Conservation (phyloP, 208 protist species). For the Balamuthia mandrillaris region DNA sequence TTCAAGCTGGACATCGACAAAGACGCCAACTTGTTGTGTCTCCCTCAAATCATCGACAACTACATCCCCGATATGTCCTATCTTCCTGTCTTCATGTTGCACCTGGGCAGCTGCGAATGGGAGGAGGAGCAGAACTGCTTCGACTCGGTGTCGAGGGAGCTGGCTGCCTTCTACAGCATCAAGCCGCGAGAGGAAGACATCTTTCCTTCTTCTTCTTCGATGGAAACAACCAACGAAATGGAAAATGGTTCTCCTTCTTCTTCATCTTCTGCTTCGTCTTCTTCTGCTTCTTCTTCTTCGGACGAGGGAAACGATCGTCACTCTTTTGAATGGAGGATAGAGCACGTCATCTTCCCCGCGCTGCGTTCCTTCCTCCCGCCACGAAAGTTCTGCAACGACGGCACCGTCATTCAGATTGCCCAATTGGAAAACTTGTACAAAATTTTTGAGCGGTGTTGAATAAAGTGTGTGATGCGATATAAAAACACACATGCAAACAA, state of each 20-base stretch:
- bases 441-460: slow-evolving; percentile 69
- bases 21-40: slow-evolving; percentile 11
- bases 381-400: slow-evolving; percentile 53
- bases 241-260: no score
- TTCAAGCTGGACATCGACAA: slow-evolving; percentile 30
- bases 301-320: no score
- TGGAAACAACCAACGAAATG: no score
- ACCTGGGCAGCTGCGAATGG: slow-evolving; percentile 45
- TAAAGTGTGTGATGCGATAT: no score
- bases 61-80: slow-evolving; percentile 35
- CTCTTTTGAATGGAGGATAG: not conserved
- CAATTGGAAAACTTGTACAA: slow-evolving; percentile 62
- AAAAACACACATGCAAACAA: no score
- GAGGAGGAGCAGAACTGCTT: slow-evolving; percentile 55
- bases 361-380: slow-evolving; percentile 46
- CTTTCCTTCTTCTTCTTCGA: no score
- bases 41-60: slow-evolving; percentile 24
- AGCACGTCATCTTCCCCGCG: slow-evolving; percentile 59
- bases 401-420: slow-evolving; percentile 60
- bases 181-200: not conserved
- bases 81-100: not conserved
- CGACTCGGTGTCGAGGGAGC: slow-evolving; percentile 37
- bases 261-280: no score
- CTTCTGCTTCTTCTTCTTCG: no score
- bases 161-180: slow-evolving; percentile 38